Evolutionary conservation across 2,329 filamentous ascomycete species (phyloP).

Genomic region (Erysiphe pulchra): DNA sequence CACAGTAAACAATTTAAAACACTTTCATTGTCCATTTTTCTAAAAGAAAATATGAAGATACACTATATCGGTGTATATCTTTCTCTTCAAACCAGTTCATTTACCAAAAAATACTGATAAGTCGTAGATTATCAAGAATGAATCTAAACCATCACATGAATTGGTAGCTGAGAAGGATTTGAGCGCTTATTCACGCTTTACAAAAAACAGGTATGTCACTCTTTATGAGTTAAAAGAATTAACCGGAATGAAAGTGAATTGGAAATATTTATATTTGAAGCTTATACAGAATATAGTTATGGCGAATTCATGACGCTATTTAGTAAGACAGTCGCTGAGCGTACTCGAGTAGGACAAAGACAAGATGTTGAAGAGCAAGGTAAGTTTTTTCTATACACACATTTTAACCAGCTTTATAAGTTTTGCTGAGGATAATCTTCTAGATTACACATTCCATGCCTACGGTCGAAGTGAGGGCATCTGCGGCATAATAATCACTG

Average conservation of each 20-base stretch:
- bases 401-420: no score
- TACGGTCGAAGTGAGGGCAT: slow-evolving; percentile 52
- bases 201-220: slow-evolving; percentile 32
- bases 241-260: neutral
- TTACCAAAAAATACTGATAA: slow-evolving; percentile 8
- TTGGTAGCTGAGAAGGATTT: slow-evolving; percentile 55
- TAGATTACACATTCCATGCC: slow-evolving; percentile 51
- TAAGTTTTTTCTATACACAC: slow-evolving; percentile 13
- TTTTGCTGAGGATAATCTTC: no score
- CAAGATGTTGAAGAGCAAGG: slow-evolving; percentile 69
- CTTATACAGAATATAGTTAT: slow-evolving; percentile 15
- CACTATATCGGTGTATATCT: slow-evolving; percentile 55
- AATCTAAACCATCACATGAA: slow-evolving; percentile 49
- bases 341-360: slow-evolving; percentile 54
- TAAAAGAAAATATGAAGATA: slow-evolving; percentile 2
- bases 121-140: slow-evolving; percentile 55
- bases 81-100: slow-evolving; percentile 4
- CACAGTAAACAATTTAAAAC: no score
- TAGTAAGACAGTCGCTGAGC: slow-evolving; percentile 65
- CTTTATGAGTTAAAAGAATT: neutral
- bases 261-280: neutral
- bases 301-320: slow-evolving; percentile 59
- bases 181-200: slow-evolving; percentile 57
- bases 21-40: no score
- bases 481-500: slow-evolving; percentile 52